Evolutionary conservation across 2,329 filamentous ascomycete species (phyloP).

Genomic region (Sclerotinia spermophila): DNA sequence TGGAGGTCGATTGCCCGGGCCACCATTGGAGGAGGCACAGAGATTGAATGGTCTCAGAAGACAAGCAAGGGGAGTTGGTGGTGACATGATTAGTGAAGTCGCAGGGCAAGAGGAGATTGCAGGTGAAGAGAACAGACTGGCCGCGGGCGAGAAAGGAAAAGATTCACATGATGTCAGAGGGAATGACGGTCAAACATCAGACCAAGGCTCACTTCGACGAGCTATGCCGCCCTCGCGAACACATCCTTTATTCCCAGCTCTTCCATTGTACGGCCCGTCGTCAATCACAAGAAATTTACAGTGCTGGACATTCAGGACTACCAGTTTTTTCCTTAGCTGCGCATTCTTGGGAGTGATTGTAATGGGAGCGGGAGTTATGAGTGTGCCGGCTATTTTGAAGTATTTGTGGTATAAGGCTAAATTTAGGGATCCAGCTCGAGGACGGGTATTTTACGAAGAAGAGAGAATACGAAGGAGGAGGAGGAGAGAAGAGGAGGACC

Average conservation of each 20-base stretch:
- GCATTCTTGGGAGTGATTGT: constrained; percentile 75
- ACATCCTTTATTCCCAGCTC: constrained; percentile 77
- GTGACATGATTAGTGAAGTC: constrained; percentile 38
- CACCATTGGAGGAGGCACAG: constrained; percentile 66
- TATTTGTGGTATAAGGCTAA: constrained; percentile 52
- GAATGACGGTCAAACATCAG: constrained; percentile 42
- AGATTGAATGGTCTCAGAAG: constrained; percentile 64
- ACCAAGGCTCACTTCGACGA: constrained; percentile 45
- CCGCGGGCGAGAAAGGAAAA: neutral
- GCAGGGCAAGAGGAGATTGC: constrained; percentile 34
- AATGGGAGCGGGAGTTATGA: constrained; percentile 67
- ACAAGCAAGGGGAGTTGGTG: constrained; percentile 38
- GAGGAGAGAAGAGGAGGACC: constrained; percentile 54
- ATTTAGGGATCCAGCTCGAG: constrained; percentile 55
- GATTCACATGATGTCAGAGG: constrained; percentile 22
- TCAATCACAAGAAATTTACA: constrained; percentile 62
- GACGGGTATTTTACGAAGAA: constrained; percentile 68
- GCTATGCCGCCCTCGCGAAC: constrained; percentile 64
- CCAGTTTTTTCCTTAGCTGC: constrained; percentile 73
- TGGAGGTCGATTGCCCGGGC: constrained; percentile 62
- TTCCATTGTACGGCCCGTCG: constrained; percentile 78
- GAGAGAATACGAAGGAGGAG: constrained; percentile 58
- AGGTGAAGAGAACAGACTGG: constrained; percentile 30
- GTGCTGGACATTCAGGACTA: constrained; percentile 59
- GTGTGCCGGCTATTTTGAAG: constrained; percentile 51